phyloP scores from a whole-genome alignment of 2,329 filamentous ascomycete genomes.

The Ilyonectria mors-panacis region DNA sequence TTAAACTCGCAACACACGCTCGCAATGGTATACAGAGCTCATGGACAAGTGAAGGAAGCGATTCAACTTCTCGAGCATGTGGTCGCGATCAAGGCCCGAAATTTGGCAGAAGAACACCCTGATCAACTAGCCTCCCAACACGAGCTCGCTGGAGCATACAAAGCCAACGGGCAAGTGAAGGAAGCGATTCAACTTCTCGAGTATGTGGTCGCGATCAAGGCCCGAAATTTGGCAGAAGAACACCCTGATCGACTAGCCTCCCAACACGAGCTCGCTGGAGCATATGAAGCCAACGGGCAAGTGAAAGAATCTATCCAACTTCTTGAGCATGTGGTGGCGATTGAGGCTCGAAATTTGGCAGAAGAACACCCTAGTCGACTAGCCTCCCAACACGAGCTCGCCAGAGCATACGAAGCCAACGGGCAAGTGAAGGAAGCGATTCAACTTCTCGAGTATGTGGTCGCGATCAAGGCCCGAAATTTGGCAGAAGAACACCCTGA shows the following conservation, averaged over 20 bases:
- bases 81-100: neutral
- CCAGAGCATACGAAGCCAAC: neutral
- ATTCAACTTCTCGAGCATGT: constrained; percentile 21
- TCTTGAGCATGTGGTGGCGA: constrained; percentile 20
- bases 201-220: neutral
- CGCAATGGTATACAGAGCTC: neutral
- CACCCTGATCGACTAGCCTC: too few species aligned
- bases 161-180: neutral
- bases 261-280: neutral
- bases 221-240: neutral
- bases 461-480: neutral
- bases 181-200: neutral
- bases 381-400: neutral
- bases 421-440: neutral
- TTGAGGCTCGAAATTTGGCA: neutral
- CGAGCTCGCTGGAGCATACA: neutral
- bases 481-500: neutral
- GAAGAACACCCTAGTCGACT: neutral
- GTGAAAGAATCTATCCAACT: neutral
- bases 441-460: neutral
- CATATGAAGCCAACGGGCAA: neutral
- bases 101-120: neutral
- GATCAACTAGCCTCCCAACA: neutral
- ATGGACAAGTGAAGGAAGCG: neutral
- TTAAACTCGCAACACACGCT: neutral